A percentile compares a stretch with the other conserved stretches of the same genome.
Evolutionary conservation across 306 rosid species (phyloP).

Genomic region (Herpetospermum pedunculosum): DNA sequence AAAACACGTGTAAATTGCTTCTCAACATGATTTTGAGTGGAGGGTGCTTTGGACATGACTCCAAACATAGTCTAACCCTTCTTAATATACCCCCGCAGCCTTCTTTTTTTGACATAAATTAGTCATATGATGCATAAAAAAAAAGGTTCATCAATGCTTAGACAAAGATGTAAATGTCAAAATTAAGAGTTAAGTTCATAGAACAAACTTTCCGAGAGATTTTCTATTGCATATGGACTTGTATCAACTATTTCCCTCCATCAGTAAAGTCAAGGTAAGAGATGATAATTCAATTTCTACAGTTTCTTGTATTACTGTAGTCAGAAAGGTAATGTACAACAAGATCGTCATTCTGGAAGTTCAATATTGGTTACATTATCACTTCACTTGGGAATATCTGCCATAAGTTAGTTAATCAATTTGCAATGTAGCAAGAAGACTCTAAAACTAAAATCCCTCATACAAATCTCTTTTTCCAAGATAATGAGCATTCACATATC

Average conservation of each 20-base stretch:
- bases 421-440: background rate
- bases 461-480: background rate
- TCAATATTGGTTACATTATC: background rate
- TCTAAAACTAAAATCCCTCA: background rate
- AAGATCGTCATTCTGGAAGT: background rate
- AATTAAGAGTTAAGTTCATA: background rate
- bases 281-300: background rate
- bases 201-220: background rate
- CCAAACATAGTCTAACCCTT: background rate
- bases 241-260: background rate
- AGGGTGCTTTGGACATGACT: background rate
- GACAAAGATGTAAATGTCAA: background rate
- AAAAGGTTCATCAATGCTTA: background rate
- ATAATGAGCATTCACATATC: background rate
- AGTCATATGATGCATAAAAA: background rate
- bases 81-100: background rate
- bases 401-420: background rate
- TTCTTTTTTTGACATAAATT: background rate
- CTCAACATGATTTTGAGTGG: background rate
- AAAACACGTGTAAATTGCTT: background rate
- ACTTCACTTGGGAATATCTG: background rate
- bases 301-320: background rate
- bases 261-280: background rate
- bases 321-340: background rate
- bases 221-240: background rate